Evolutionary conservation across 176 grass and related monocot species (phyloP), one percentile per base, ranked within the genome.

Genomic region (Oryza meridionalis): DNA sequence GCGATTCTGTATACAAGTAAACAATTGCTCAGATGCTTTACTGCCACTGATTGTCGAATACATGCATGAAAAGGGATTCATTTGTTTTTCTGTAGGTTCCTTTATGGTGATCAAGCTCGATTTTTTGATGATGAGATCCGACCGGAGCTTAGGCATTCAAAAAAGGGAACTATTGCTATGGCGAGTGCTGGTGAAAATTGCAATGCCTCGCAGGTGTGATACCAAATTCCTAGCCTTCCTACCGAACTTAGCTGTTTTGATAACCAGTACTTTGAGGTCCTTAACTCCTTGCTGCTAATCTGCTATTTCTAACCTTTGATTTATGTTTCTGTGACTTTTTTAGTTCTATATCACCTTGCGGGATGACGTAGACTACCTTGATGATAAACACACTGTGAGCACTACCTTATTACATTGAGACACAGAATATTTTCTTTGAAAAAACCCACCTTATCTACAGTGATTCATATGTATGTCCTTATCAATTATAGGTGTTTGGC

Each of bases 321-420:
- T 79, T 77, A 12, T 83, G 22, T 77, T 19, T 75, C 15, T 77
- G 11, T 73, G 14, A 38, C 47, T 45, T 45, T 75, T 22, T 87
- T 82, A 98, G 96, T 98, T 98, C 73, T 98, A 95, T 78, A 81
- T 98, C 70, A 95, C 96, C 38, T 85, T 98, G 75, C 85, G 93
- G 42, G 93, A 98, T 85, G 89, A 94, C 4, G 81, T 98, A 9
- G 96, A 95, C 74, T 98, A 98, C 90, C 96, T 98, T 83, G 96
- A 98, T 40, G 93, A 88, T 79, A 98, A 98, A 88, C 96, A 95
- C 74, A 98, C 96, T 31, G 93, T 98, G 72, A 78, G 87, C 88
- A 67, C 16, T 64, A 69, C 45, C 58, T 73, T 75, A 68, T 64
- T 67, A 19, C 0, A 33, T 53, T 76, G 59, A 61, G 26, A 27